Evolutionary conservation across 148 eudicot genomes (phyloP).

Genomic region (Beta vulgaris): DNA sequence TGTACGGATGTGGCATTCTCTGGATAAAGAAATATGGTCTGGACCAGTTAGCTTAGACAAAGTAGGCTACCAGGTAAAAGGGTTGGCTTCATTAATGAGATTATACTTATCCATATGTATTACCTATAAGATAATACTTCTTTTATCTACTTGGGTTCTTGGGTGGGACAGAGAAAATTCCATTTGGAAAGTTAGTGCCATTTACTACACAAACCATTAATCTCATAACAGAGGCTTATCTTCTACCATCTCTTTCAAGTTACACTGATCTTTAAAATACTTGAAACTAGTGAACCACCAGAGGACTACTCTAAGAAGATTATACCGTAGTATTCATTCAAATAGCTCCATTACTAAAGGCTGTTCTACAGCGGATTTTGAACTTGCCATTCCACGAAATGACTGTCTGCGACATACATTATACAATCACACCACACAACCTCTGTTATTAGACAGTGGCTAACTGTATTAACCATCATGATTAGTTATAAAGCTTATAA

Average conservation of each 20-base stretch:
- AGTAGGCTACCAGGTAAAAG: slow-evolving; percentile 22
- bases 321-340: background rate
- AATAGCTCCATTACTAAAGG: background rate
- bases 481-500: no score
- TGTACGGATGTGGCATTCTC: slow-evolving; percentile 17
- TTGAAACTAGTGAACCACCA: background rate
- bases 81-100: slow-evolving; percentile 13
- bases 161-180: slow-evolving; percentile 20
- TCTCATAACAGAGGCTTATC: background rate
- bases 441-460: no score
- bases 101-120: slow-evolving; percentile 19
- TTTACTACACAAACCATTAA: slow-evolving; percentile 4
- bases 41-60: slow-evolving; percentile 15
- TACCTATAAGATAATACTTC: slow-evolving; percentile 8
- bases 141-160: slow-evolving; percentile 13
- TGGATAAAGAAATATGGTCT: slow-evolving; percentile 6
- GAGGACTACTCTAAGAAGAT: background rate
- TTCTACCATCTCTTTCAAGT: background rate
- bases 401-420: no score
- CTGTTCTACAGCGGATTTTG: background rate
- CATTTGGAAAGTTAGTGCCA: slow-evolving; percentile 21
- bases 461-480: no score
- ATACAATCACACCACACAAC: no score
- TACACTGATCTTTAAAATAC: background rate
- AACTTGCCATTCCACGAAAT: background rate